phyloP scores from a whole-genome alignment of 179 eudicot genomes.

The Heliamphora pulchella region DNA sequence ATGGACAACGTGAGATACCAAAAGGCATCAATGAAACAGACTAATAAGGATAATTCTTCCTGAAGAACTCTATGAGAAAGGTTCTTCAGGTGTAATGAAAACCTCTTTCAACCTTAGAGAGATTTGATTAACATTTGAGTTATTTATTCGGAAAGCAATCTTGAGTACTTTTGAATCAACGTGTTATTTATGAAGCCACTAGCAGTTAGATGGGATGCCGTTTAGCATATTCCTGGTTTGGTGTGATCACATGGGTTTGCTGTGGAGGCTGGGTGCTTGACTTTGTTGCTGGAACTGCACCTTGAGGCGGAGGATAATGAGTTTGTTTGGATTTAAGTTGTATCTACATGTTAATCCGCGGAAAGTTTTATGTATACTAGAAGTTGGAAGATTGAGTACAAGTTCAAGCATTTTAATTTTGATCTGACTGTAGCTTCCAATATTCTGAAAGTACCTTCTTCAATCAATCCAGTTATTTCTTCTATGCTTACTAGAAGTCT shows the following conservation, averaged over 20 bases:
- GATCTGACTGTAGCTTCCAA: background rate
- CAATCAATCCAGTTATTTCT: background rate
- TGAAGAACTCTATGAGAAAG: constrained; percentile 11
- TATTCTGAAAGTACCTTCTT: background rate
- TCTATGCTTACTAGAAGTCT: background rate
- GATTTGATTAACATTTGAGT: background rate
- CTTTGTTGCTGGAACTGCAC: background rate
- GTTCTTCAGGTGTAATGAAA: background rate
- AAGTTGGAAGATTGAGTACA: background rate
- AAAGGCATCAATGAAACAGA: constrained; percentile 36
- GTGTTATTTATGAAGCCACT: no score
- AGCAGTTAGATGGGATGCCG: no score
- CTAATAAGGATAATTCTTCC: constrained; percentile 16
- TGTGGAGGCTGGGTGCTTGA: background rate
- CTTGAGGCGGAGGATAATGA: background rate
- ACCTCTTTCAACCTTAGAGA: background rate
- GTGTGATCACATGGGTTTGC: background rate
- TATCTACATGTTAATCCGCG: background rate
- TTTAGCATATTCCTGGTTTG: background rate
- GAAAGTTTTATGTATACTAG: background rate
- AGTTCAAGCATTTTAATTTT: background rate
- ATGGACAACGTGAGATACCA: constrained; percentile 41
- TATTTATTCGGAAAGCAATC: background rate
- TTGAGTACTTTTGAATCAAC: background rate
- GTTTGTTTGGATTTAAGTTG: background rate